phyloP scores from a whole-genome alignment of 2,329 filamentous ascomycete species.

The Pyrenophora tritici-repentis region DNA sequence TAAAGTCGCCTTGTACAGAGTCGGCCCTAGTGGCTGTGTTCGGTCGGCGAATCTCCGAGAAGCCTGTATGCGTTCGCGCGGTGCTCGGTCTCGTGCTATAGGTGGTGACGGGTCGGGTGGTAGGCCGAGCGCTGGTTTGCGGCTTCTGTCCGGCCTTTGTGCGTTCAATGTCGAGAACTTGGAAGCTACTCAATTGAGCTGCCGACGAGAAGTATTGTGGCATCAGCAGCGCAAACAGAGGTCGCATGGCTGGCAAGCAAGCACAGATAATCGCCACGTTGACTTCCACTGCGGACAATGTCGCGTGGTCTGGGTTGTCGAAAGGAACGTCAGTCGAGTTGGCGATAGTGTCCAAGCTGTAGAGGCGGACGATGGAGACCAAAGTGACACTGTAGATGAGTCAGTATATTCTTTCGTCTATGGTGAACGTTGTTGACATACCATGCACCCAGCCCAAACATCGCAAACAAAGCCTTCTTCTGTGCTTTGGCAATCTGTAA shows the following conservation, averaged over 20 bases:
- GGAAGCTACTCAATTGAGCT: conserved; percentile 19
- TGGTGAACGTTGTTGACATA: conserved; percentile 24
- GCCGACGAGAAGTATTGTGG: conserved; percentile 43
- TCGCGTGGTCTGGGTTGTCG: conserved; percentile 40
- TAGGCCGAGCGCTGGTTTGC: conserved; percentile 16
- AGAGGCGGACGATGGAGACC: conserved; percentile 43
- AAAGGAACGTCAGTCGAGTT: conserved; percentile 39
- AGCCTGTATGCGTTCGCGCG: neutral
- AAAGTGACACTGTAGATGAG: conserved; percentile 33
- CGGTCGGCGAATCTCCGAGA: neutral
- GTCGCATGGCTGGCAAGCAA: conserved; percentile 44
- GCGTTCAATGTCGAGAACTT: conserved; percentile 28
- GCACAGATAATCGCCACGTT: conserved; percentile 45
- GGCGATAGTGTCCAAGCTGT: conserved; percentile 34
- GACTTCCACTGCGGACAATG: conserved; percentile 40
- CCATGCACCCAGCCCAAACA: conserved; percentile 48
- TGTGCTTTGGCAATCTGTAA: conserved; percentile 42
- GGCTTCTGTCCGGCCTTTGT: conserved; percentile 17
- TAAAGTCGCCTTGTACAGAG: neutral
- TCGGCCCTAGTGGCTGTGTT: conserved; percentile 1
- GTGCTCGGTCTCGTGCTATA: neutral
- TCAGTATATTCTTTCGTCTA: conserved; percentile 8
- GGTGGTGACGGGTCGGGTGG: neutral
- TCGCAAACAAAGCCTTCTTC: conserved; percentile 43
- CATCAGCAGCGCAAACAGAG: conserved; percentile 44